Evolutionary conservation across 352 stramenopile species (phyloP).

Genomic region (Globisporangium okanoganense): DNA sequence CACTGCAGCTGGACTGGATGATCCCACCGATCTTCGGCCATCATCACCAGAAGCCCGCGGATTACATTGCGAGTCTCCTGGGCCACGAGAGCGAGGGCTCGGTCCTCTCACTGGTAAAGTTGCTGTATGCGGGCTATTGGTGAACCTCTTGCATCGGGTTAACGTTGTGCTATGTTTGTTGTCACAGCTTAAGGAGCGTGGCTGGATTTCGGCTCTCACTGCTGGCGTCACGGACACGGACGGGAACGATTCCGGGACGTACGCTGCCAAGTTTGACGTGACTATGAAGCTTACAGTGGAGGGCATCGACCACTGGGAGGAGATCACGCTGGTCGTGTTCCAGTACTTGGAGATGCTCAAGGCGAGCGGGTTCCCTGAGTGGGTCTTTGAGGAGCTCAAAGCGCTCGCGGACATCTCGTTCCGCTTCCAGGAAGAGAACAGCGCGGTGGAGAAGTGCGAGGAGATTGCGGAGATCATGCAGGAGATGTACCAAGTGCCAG

Average conservation of each 20-base stretch:
- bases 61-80: slow-evolving; percentile 77
- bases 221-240: slow-evolving; percentile 71
- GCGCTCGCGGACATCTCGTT: slow-evolving; percentile 69
- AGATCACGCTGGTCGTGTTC: slow-evolving; percentile 59
- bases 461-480: slow-evolving; percentile 76
- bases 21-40: slow-evolving; percentile 63
- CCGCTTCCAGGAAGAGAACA: slow-evolving; percentile 70
- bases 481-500: slow-evolving; percentile 51
- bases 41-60: slow-evolving; percentile 71
- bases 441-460: slow-evolving; percentile 62
- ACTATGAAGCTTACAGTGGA: slow-evolving; percentile 71
- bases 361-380: slow-evolving; percentile 44
- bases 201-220: slow-evolving; percentile 75
- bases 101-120: slow-evolving; percentile 62
- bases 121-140: not conserved
- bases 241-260: slow-evolving; percentile 66
- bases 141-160: not conserved
- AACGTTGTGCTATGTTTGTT: not conserved
- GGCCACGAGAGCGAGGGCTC: slow-evolving; percentile 84
- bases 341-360: slow-evolving; percentile 65
- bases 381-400: slow-evolving; percentile 73
- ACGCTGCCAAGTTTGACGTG: slow-evolving; percentile 62
- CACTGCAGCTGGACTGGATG: slow-evolving; percentile 74
- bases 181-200: slow-evolving; percentile 62
- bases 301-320: slow-evolving; percentile 55